These are phyloP conservation scores for Talaromyces sp. DNA, from an alignment of 2,329 filamentous ascomycete species.

Conservation along the genomic window DNA sequence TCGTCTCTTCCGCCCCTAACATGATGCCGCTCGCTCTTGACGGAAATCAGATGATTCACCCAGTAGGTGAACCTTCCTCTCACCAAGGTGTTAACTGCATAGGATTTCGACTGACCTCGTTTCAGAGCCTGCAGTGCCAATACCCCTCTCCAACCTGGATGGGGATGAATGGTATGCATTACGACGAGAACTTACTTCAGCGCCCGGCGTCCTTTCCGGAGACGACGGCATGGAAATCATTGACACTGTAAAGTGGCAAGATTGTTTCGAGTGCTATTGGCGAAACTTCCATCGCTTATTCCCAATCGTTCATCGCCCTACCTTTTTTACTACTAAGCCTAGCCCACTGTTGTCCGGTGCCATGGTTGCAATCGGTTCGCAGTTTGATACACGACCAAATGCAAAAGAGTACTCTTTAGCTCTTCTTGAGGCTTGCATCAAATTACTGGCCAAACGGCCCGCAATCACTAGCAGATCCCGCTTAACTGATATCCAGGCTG, in stretches of 20 bases:
- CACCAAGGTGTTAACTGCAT: conserved; percentile 15
- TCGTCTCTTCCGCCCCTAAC: conserved; percentile 29
- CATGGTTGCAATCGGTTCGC: conserved; percentile 37
- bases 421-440: conserved; percentile 33
- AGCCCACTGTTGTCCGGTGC: conserved; percentile 32
- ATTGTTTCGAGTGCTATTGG: conserved; percentile 37
- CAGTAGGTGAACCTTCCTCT: conserved; percentile 32
- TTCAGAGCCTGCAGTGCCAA: conserved; percentile 36
- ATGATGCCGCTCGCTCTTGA: conserved; percentile 35
- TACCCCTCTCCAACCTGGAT: conserved; percentile 42
- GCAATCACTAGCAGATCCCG: conserved; percentile 33
- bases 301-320: conserved; percentile 34
- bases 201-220: conserved; percentile 32
- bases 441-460: conserved; percentile 29
- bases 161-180: conserved; percentile 36
- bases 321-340: conserved; percentile 31
- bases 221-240: conserved; percentile 35
- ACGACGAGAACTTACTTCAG: conserved; percentile 37
- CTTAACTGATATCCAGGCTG: conserved; percentile 34
- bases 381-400: conserved; percentile 34
- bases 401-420: conserved; percentile 33
- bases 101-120: not conserved
- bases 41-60: conserved; percentile 36
- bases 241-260: conserved; percentile 33
- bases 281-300: conserved; percentile 36